Percentiles rank a stretch among this genome's conserved stretches.
Evolutionary conservation across 352 stramenopile genomes (phyloP).

Genomic region (Phytophthora palmivora): DNA sequence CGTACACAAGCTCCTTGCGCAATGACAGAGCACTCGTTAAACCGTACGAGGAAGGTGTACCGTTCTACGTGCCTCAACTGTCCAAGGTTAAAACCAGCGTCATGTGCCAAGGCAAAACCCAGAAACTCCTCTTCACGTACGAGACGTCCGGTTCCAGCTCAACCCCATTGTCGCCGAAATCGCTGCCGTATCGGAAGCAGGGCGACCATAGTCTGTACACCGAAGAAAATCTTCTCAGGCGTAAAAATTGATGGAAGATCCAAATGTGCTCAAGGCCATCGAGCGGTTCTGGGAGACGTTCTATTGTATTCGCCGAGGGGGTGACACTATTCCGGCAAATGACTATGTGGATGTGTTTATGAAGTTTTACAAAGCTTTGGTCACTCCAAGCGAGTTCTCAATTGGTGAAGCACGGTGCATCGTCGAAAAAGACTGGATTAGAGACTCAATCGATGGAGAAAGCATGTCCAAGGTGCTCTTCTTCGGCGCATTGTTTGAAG

Average conservation of each 20-base stretch:
- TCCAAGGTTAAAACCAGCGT: conserved; percentile 74
- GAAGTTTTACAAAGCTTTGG: conserved; percentile 86
- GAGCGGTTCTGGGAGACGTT: conserved; percentile 82
- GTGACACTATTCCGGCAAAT: conserved; percentile 45
- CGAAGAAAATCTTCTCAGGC: conserved; percentile 67
- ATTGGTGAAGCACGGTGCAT: conserved; percentile 74
- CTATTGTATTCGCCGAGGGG: conserved; percentile 54
- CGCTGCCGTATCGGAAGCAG: conserved; percentile 76
- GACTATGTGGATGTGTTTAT: conserved; percentile 86
- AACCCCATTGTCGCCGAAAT: conserved; percentile 22
- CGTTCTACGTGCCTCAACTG: conserved; percentile 70
- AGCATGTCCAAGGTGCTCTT: conserved; percentile 72
- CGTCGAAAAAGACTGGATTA: conserved; percentile 79
- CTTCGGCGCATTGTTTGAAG: conserved; percentile 76
- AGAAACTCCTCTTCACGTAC: conserved; percentile 64
- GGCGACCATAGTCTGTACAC: conserved; percentile 75
- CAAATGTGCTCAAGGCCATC: conserved; percentile 55
- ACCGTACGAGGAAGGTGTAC: conserved; percentile 45
- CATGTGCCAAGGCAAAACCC: conserved; percentile 57
- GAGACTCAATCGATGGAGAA: conserved; percentile 53
- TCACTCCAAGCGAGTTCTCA: conserved; percentile 74
- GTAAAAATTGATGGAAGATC: conserved; percentile 62
- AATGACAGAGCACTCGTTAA: conserved; percentile 35
- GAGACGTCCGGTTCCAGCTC: conserved; percentile 29
- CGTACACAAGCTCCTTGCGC: conserved; percentile 51